Evolutionary conservation across 2,329 filamentous ascomycete genomes (phyloP), one percentile per base, ranked within the genome.

Genomic region (Monilinia fructicola): DNA sequence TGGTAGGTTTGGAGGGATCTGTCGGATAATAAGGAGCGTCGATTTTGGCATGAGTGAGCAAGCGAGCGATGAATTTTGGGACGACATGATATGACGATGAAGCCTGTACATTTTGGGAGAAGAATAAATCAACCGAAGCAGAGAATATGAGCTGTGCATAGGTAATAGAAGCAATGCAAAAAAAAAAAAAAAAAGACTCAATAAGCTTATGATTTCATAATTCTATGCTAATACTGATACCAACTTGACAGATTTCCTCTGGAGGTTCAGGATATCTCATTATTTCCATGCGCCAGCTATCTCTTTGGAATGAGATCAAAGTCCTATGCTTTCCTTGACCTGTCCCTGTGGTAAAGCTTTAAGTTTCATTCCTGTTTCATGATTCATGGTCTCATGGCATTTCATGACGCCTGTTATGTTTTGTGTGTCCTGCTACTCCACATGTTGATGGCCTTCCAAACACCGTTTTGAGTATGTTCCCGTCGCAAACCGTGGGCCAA

Each of bases 1-100:
- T 78, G 74, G 76, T 78, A 77, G 70, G 69, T 67, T 26, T 28
- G 23, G 11, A 40, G 16, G 35, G n/a, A 54, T 9, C 59, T 42
- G 56, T n/a, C 31, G 11, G 38, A 26, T n/a, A 4, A 23, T 53
- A 40, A 38, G 5, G 21, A 1, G 31, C 14, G 53, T 14, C 11
- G 35, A 21, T 60, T 60, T 48, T 50, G 44, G 58, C 21, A 38
- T 40, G 58, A 50, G 44, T 60, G 28, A 60, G 56, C 26, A 44
- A 60, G 44, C 42, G 35, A 38, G 56, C 58, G 44, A 60, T 50
- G 35, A 60, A 23, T 54, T 60, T 40, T 60, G 50, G 58, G 46
- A 50, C 44, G 58, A 40, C 28, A 50, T 26, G 31, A 54, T 44
- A 44, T 64, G 52, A 54, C 18, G 50, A 35, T 38, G 21, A 26